Base-by-base conservation (phyloP, 2,329 filamentous ascomycete species). In the Aspergillus sp. region DNA sequence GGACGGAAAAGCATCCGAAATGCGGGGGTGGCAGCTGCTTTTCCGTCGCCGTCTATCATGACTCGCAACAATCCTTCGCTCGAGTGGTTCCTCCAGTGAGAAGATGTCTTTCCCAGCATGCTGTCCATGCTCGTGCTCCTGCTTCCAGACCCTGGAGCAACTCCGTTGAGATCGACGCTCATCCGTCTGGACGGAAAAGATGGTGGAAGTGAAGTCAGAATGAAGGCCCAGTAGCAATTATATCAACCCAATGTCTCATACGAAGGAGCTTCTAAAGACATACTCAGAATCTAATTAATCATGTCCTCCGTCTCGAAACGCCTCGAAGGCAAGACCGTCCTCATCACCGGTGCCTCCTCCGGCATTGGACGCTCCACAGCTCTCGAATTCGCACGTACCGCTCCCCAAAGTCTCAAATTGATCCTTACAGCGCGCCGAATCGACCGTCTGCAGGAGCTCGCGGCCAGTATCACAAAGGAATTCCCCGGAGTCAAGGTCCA, bases 321-420 rank as follows among this genome's bases (percentile, higher is more conserved):
- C 27, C 50, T 52, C 39, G 17, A 22, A 3, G 50, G 50, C 50
- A 52, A 52, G 34, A 52, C 50, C 39, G 20, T 52, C 40, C 50
- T 52, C 24, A 45, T 52, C 22, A 44, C 50, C 24, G 50, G 50
- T n/a, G 50, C 50, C 5, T 52, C 50, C 2, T 52, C 50, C 3
- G 50, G 50, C 22, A 52, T 52, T 27, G 50, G 50, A 7, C 50
- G 50, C 24, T 52, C 50, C 7, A 52, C 50, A 45, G 50, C 50
- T 11, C 40, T 52, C 39, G 50, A 52, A 34, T 52, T 52, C 50
- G 50, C 50, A 30, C 22, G 24, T 5, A 45, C 39, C 24, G 13
- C 50, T 2, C 50, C 50, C 9, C 17, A 17, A 8, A 51, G 42
- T 19, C 50, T 52, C 39, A 52, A 34, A 30, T 24, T 52, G 22